Percentiles rank a stretch among this genome's conserved stretches.
phyloP scores from a whole-genome alignment of 768 basidiomycete genomes.

The Trametes gibbosa region DNA sequence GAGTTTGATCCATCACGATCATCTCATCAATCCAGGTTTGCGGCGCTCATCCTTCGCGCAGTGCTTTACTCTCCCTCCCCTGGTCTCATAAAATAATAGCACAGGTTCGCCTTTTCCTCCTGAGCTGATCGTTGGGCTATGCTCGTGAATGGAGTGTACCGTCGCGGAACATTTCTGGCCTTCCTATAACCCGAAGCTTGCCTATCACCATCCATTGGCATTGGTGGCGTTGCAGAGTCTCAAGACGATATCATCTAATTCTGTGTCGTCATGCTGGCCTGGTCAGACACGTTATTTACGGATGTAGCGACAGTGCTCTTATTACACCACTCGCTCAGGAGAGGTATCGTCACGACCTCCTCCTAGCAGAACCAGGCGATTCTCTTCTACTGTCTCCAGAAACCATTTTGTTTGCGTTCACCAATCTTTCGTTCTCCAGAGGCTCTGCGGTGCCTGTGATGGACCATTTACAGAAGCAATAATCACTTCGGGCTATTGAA shows the following conservation, averaged over 20 bases:
- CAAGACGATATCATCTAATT: constrained; percentile 1
- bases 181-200: background rate
- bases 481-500: too few species aligned
- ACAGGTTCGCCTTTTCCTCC: background rate
- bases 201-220: background rate
- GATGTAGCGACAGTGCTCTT: too few species aligned
- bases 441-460: too few species aligned
- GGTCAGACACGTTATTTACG: too few species aligned
- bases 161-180: background rate
- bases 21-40: constrained; percentile 10
- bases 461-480: too few species aligned
- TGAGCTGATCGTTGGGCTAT: background rate
- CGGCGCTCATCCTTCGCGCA: background rate
- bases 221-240: background rate
- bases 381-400: too few species aligned
- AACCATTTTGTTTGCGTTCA: too few species aligned
- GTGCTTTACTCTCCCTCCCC: background rate
- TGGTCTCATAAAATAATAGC: background rate
- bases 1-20: constrained; percentile 17
- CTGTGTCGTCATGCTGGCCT: background rate
- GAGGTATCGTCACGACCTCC: too few species aligned
- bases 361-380: too few species aligned
- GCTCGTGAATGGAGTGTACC: background rate
- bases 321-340: too few species aligned
- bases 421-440: too few species aligned